Conservation (phyloP, 2,329 filamentous ascomycete genomes). For the Magnaporthiopsis incrustans region DNA sequence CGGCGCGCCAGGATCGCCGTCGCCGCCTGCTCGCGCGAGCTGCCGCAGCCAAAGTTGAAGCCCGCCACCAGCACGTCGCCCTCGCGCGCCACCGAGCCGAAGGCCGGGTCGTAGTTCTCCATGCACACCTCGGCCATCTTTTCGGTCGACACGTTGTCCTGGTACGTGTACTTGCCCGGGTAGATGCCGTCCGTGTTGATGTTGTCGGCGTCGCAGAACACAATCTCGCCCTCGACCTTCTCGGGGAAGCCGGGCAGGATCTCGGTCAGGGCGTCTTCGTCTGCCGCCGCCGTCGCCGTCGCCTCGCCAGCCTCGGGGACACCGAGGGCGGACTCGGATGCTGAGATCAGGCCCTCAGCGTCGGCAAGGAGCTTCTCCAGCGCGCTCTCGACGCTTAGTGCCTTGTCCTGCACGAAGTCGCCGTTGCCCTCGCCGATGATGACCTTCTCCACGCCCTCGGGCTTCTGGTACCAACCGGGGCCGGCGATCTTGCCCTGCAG, state of each 20-base stretch:
- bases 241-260: conserved; percentile 83
- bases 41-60: conserved; percentile 84
- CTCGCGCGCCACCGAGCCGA: conserved; percentile 52
- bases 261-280: conserved; percentile 48
- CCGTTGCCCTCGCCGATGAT: conserved; percentile 22
- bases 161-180: conserved; percentile 79
- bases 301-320: conserved; percentile 17
- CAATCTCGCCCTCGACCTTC: conserved; percentile 73
- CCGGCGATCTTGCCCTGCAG: conserved; percentile 64
- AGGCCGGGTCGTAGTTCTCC: conserved; percentile 81
- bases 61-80: conserved; percentile 79
- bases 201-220: conserved; percentile 76
- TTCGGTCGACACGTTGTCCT: conserved; percentile 68
- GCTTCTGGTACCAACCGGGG: conserved; percentile 64
- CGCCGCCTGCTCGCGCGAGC: conserved; percentile 76
- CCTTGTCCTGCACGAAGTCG: conserved; percentile 12
- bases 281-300: conserved; percentile 12
- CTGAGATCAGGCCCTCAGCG: conserved; percentile 53
- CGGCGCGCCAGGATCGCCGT: conserved; percentile 76
- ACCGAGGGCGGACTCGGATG: conserved; percentile 39
- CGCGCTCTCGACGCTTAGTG: conserved; percentile 49
- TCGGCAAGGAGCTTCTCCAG: conserved; percentile 64
- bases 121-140: conserved; percentile 88
- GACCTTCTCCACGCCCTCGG: conserved; percentile 29
- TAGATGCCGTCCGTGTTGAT: conserved; percentile 93